Evolutionary conservation across 1,284 basidiomycete genomes (phyloP).

Genomic region (Trametes pubescens): DNA sequence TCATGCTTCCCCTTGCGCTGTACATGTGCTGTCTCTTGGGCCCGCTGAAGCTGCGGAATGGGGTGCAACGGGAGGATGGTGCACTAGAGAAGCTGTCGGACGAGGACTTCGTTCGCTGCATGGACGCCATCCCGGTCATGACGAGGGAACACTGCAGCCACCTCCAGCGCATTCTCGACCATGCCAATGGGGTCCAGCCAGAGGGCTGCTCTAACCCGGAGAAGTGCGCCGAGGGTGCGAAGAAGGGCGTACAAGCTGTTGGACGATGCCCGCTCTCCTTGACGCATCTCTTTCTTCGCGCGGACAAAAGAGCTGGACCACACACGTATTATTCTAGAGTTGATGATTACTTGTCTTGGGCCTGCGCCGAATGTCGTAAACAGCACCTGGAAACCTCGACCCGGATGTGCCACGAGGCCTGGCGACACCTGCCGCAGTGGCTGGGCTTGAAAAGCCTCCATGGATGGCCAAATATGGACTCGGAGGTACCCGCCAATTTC

Average conservation of each 20-base stretch:
- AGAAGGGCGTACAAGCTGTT: neutral
- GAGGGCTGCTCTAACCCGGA: neutral
- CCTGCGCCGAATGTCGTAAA: neutral
- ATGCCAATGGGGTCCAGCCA: neutral
- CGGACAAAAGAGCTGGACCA: neutral
- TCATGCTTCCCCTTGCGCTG: neutral
- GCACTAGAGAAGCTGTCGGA: neutral
- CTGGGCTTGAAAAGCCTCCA: neutral
- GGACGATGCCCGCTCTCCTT: neutral
- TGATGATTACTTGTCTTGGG: neutral
- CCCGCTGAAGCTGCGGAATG: constrained; percentile 1
- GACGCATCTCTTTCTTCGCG: neutral
- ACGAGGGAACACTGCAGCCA: neutral
- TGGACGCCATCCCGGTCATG: neutral
- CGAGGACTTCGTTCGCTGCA: constrained; percentile 12
- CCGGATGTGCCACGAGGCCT: neutral
- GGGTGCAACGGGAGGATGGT: constrained; percentile 4
- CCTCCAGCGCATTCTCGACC: neutral
- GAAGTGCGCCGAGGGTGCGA: neutral
- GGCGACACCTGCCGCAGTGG: neutral
- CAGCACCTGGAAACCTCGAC: neutral
- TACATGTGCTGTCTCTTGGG: neutral
- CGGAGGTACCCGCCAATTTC: no score
- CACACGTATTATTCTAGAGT: neutral
- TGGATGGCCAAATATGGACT: no score